A percentile compares a stretch with the other conserved stretches of the same genome.
These are phyloP conservation scores for Cruciata laevipes DNA, from an alignment of 257 asterid genomes.

Conservation along the genomic window DNA sequence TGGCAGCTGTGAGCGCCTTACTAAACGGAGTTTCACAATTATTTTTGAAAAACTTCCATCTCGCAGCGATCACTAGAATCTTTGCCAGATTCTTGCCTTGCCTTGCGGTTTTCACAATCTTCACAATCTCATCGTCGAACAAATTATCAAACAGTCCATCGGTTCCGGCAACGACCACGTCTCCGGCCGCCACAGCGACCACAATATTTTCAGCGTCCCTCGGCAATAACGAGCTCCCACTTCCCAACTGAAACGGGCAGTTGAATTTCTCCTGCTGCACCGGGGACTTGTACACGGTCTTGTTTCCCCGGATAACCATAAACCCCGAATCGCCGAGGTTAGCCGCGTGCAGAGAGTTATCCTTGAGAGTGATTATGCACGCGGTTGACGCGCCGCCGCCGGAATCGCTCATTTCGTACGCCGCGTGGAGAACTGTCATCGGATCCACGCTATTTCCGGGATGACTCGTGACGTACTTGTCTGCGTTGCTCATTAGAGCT, in stretches of 20 bases:
- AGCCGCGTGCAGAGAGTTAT: conserved; percentile 22
- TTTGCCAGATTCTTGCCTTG: too few species aligned
- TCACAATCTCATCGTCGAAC: conserved; percentile 20
- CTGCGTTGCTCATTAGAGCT: conserved; percentile 22
- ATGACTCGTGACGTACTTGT: background rate
- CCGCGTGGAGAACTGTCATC: conserved; percentile 7
- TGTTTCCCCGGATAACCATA: conserved; percentile 25
- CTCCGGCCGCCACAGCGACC: conserved; percentile 25
- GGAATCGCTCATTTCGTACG: conserved; percentile 16
- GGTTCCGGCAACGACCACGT: conserved; percentile 33
- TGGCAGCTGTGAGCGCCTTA: conserved; percentile 13
- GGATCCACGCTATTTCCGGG: conserved; percentile 11
- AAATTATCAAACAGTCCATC: conserved; percentile 50
- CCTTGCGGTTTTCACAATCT: background rate
- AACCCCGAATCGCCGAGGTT: conserved; percentile 44
- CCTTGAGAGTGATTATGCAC: conserved; percentile 26
- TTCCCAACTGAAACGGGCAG: conserved; percentile 33
- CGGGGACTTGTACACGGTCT: conserved; percentile 19
- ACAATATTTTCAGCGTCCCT: conserved; percentile 19
- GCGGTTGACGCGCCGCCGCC: conserved; percentile 32
- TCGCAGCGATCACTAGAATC: too few species aligned
- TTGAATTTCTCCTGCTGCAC: conserved; percentile 28
- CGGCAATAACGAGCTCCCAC: background rate
- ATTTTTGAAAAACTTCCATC: background rate
- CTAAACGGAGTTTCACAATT: conserved; percentile 20